phyloP scores from a whole-genome alignment of 1,284 basidiomycete genomes.

The Athelia sp. region DNA sequence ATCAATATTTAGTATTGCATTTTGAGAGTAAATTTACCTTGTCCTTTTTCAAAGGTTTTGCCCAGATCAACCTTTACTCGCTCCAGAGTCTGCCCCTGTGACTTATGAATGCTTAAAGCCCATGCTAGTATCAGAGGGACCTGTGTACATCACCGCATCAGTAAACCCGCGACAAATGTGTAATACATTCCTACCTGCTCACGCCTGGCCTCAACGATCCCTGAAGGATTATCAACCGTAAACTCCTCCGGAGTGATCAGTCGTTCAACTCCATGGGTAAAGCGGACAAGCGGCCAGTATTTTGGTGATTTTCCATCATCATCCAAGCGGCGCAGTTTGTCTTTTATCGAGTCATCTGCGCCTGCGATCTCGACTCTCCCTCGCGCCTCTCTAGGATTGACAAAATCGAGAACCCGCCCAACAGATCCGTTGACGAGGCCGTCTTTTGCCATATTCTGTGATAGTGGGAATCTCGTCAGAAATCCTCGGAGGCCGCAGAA shows the following conservation, averaged over 20 bases:
- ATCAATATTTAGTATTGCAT: background rate
- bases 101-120: constrained; percentile 90
- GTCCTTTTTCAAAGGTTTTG: constrained; percentile 72
- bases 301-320: constrained; percentile 44
- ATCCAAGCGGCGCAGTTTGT: constrained; percentile 39
- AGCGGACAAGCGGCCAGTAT: constrained; percentile 36
- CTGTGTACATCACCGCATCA: constrained; percentile 40
- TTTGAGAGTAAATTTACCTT: constrained; percentile 44
- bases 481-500: constrained; percentile 33
- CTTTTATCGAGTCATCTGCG: constrained; percentile 80
- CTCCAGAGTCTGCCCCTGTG: constrained; percentile 74
- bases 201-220: constrained; percentile 23
- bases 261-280: constrained; percentile 17
- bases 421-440: constrained; percentile 86
- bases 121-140: constrained; percentile 84
- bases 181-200: constrained; percentile 20
- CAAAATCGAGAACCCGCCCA: constrained; percentile 75
- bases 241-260: constrained; percentile 26
- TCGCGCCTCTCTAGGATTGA: constrained; percentile 42
- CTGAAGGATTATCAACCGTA: constrained; percentile 25
- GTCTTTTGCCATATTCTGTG: constrained; percentile 54
- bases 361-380: constrained; percentile 95
- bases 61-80: constrained; percentile 80
- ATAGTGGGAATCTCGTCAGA: constrained; percentile 86
- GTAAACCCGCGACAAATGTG: background rate